Base-by-base conservation (phyloP, 441 rosid genomes). In the Aquilaria agallochum region DNA sequence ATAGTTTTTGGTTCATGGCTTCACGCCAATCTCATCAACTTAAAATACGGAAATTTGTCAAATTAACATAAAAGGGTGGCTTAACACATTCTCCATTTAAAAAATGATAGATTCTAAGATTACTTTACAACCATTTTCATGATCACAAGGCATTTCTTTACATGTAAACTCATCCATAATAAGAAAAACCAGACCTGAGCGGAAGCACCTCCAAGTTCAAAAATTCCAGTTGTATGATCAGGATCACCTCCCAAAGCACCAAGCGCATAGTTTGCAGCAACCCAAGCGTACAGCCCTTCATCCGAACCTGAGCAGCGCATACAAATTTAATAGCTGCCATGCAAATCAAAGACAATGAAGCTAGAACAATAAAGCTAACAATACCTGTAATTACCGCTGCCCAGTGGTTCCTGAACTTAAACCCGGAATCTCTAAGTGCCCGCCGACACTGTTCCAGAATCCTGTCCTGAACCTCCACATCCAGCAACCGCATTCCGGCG, bases 131-230 rank as follows among this genome's bases (percentile, higher is more conserved):
- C 27, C 27, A 20, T 20, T 20, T 20, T 20, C 27, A 20, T 20
- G 27, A 20, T 9, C 2, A 11, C 9, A 49, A 31, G 34, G 46
- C 34, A 65, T 44, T 62, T 27, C 5, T 36, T 36, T 36, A 36
- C 42, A 4, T 36, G 42, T 8, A 36, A 8, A 4, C 7, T 36
- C 7, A 36, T 36, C 42, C 6, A 56, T 57, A 46, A 20, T 45
- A 40, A 63, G 57, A 53, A 52, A 53, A 72, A 64, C 30, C 54
- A 60, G 72, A 90, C 96, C 96, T 93, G 98, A 50, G 90, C 83
- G 60, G 98, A 90, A 67, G 98, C 97, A 31, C 97, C 98, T 1
- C 97, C 98, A 44, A 90, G 97, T 79, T 88, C 98, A 62, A 88
- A 76, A 67, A 93, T 90, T 65, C 97, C 98, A 3, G 87, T 87